Evolutionary conservation across 192 early-diverging fungal genomes (phyloP).

Genomic region (Haplosporangium gracile): DNA sequence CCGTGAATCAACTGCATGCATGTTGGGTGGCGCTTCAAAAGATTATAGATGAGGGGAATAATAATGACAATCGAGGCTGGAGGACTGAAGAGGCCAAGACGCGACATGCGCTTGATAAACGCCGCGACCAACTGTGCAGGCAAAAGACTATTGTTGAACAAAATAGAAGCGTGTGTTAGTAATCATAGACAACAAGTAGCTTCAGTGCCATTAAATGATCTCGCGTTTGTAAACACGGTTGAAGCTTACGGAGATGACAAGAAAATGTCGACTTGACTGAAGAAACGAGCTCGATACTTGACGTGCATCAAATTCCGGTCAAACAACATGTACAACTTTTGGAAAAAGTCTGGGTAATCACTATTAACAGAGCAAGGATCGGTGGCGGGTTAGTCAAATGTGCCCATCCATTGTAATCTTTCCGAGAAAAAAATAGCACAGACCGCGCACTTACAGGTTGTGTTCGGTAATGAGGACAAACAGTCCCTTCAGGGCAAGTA

Average conservation of each 20-base stretch:
- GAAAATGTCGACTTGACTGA: slow-evolving; percentile 92
- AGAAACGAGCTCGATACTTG: slow-evolving; percentile 96
- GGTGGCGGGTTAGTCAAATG: background rate
- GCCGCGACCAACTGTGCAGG: slow-evolving; percentile 92
- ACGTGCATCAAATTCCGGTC: slow-evolving; percentile 92
- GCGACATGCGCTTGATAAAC: slow-evolving; percentile 93
- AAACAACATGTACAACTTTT: slow-evolving; percentile 92
- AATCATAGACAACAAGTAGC: background rate
- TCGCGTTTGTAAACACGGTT: background rate
- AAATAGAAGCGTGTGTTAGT: background rate
- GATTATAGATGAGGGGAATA: slow-evolving; percentile 94
- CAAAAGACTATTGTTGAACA: slow-evolving; percentile 70
- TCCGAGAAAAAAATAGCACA: background rate
- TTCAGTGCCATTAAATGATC: background rate
- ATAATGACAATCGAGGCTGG: slow-evolving; percentile 87
- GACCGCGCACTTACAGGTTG: slow-evolving; percentile 79
- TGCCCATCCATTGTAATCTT: background rate
- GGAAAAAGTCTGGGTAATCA: slow-evolving; percentile 98
- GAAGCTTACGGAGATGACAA: slow-evolving; percentile 81
- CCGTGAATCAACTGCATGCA: slow-evolving; percentile 91
- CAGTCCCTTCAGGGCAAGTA: slow-evolving; percentile 95
- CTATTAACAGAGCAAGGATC: slow-evolving; percentile 49
- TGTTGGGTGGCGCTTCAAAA: slow-evolving; percentile 91
- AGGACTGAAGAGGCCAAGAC: slow-evolving; percentile 85
- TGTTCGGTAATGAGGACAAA: slow-evolving; percentile 97